These are phyloP conservation scores for Isabelozyma gotoi DNA, from an alignment of 805 yeast species.

Conservation along the genomic window DNA sequence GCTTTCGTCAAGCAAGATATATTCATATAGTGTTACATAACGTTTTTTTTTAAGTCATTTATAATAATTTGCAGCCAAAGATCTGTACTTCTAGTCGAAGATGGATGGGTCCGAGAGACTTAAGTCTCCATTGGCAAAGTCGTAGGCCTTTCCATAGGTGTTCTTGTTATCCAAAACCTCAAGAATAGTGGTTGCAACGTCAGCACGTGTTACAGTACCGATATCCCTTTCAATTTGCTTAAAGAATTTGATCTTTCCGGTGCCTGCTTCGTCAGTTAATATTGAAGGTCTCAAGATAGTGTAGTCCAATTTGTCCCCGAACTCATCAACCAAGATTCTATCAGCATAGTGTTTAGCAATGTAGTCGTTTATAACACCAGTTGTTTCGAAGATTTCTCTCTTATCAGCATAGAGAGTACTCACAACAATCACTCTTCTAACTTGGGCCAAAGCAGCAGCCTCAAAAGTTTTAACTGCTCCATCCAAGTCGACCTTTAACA, in stretches of 20 bases:
- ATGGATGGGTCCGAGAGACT: constrained; percentile 12
- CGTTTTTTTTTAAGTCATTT: neutral
- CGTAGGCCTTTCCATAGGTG: constrained; percentile 44
- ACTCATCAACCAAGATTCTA: constrained; percentile 35
- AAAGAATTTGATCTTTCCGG: constrained; percentile 44
- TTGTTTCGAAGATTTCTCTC: constrained; percentile 43
- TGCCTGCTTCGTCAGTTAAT: constrained; percentile 37
- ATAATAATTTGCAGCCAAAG: neutral
- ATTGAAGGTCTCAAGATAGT: constrained; percentile 58
- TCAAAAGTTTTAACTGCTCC: constrained; percentile 59
- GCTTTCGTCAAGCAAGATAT: no score
- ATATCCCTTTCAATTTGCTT: constrained; percentile 15
- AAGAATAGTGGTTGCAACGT: constrained; percentile 52
- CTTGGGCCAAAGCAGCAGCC: constrained; percentile 46
- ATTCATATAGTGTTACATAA: no score
- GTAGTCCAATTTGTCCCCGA: constrained; percentile 43
- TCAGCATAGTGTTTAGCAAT: constrained; percentile 67
- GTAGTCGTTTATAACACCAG: constrained; percentile 45
- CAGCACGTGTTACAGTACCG: constrained; percentile 45
- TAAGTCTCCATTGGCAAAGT: constrained; percentile 43
- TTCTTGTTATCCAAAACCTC: constrained; percentile 32
- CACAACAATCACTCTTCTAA: constrained; percentile 49
- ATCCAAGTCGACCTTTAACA: constrained; percentile 58
- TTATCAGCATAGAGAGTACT: constrained; percentile 58
- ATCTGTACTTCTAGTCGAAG: neutral